phyloP scores from a whole-genome alignment of 2,329 filamentous ascomycete species.

The Cyphellophora europaea region DNA sequence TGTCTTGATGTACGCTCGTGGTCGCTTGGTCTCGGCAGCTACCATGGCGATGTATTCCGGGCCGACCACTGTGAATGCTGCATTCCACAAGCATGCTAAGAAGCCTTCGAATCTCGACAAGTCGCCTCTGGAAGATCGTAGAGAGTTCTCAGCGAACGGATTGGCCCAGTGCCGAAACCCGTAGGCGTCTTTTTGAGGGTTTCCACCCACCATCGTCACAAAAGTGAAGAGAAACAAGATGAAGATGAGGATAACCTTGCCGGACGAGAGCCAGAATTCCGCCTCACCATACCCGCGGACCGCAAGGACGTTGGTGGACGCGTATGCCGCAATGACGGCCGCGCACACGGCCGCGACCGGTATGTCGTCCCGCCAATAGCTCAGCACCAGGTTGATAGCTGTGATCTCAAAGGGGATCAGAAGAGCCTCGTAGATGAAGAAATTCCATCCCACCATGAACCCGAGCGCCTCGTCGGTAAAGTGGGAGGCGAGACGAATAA shows the following conservation, averaged over 20 bases:
- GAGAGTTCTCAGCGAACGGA: conserved; percentile 59
- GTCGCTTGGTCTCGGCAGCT: conserved; percentile 53
- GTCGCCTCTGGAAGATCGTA: conserved; percentile 54
- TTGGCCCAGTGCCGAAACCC: conserved; percentile 57
- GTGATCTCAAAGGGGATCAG: conserved; percentile 32
- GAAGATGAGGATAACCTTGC: conserved; percentile 58
- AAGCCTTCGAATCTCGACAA: conserved; percentile 33
- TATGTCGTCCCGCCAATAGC: conserved; percentile 29
- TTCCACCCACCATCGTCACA: conserved; percentile 70
- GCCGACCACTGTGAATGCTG: conserved; percentile 54
- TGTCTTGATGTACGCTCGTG: conserved; percentile 55
- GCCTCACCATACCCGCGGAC: conserved; percentile 60
- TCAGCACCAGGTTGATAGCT: conserved; percentile 30
- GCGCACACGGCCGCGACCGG: conserved; percentile 27
- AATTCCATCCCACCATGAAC: conserved; percentile 38
- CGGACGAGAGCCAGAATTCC: conserved; percentile 59
- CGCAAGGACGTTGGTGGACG: conserved; percentile 52
- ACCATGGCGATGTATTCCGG: conserved; percentile 54
- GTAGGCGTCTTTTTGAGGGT: conserved; percentile 58
- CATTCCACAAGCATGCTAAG: conserved; percentile 62
- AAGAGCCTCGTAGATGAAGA: conserved; percentile 33
- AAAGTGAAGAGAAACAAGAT: conserved; percentile 66
- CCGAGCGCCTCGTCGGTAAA: conserved; percentile 38
- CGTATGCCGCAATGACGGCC: conserved; percentile 28
- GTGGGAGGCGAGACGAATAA: conserved; percentile 31